A percentile compares a stretch with the other conserved stretches of the same genome.
Evolutionary conservation across 1,284 basidiomycete genomes (phyloP).

Genomic region (Cutaneotrichosporon sp.): DNA sequence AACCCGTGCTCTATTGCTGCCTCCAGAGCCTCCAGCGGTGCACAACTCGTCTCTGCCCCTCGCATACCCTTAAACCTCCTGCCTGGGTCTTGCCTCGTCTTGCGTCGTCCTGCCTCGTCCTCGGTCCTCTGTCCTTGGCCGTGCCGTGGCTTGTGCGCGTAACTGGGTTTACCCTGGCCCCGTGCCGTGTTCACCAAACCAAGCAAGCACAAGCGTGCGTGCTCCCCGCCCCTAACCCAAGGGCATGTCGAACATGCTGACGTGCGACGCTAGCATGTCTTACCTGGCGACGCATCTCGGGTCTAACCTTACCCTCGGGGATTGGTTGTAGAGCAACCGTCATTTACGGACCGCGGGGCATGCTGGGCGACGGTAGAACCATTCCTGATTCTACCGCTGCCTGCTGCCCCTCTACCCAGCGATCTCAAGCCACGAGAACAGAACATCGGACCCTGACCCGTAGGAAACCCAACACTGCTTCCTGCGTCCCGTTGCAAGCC

Average conservation of each 20-base stretch:
- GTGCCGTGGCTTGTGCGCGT: conserved; percentile 3
- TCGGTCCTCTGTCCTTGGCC: not conserved
- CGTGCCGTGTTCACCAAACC: not conserved
- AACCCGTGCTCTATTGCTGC: not conserved
- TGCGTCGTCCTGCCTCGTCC: too few relatives aligned
- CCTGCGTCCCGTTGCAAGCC: not conserved
- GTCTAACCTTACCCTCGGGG: conserved; percentile 10
- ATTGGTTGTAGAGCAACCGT: conserved; percentile 11
- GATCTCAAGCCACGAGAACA: not conserved
- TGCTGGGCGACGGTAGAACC: not conserved
- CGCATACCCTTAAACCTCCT: not conserved
- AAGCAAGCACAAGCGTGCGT: not conserved
- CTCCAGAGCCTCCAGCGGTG: not conserved
- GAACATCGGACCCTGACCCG: not conserved
- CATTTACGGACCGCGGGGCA: not conserved
- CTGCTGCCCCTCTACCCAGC: not conserved
- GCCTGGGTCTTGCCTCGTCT: too few relatives aligned
- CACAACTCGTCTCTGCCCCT: not conserved
- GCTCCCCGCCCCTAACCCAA: not conserved
- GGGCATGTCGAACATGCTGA: not conserved
- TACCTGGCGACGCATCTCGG: conserved; percentile 8
- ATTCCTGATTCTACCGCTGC: not conserved
- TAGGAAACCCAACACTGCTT: not conserved
- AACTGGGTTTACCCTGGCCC: not conserved
- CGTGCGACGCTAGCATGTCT: conserved; percentile 1